Evolutionary conservation across 2,329 filamentous ascomycete genomes (phyloP).

Genomic region (Penicillium sp.): DNA sequence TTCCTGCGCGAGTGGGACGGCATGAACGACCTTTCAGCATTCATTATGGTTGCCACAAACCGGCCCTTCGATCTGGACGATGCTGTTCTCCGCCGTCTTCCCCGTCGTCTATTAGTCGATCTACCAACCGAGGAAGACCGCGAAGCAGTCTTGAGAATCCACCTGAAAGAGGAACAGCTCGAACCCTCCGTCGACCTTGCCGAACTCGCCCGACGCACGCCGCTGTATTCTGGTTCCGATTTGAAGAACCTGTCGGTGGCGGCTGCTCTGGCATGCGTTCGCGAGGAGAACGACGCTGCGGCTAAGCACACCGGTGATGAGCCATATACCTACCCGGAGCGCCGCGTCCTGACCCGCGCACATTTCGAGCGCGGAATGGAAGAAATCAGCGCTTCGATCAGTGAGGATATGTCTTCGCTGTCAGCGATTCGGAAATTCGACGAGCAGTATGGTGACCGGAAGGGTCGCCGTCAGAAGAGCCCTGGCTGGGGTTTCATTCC

Average conservation of each 20-base stretch:
- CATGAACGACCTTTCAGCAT: constrained; percentile 76
- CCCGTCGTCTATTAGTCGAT: constrained; percentile 49
- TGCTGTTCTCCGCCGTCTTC: constrained; percentile 51
- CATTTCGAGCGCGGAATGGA: constrained; percentile 85
- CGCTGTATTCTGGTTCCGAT: constrained; percentile 52
- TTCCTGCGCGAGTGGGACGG: constrained; percentile 97
- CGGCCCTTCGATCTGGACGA: constrained; percentile 87
- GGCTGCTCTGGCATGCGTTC: constrained; percentile 49
- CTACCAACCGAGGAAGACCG: constrained; percentile 47
- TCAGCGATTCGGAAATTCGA: constrained; percentile 91
- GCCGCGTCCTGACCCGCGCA: constrained; percentile 59
- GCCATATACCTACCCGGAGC: constrained; percentile 63
- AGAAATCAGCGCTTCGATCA: constrained; percentile 89
- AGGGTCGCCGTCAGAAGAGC: constrained; percentile 61
- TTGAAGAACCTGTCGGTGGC: constrained; percentile 51
- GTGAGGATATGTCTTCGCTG: constrained; percentile 86
- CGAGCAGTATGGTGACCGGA: constrained; percentile 85
- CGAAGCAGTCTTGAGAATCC: constrained; percentile 47
- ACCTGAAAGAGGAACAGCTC: constrained; percentile 47
- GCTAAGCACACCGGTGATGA: constrained; percentile 35
- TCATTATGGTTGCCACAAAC: constrained; percentile 98
- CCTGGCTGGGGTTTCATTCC: constrained; percentile 50
- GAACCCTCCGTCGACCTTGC: constrained; percentile 41
- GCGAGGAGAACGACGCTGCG: constrained; percentile 45
- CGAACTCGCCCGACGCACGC: constrained; percentile 44